Percentiles rank a stretch among this genome's conserved stretches.
Evolutionary conservation across 805 yeast species (phyloP).

Genomic region (Middelhovenomyces tepae): DNA sequence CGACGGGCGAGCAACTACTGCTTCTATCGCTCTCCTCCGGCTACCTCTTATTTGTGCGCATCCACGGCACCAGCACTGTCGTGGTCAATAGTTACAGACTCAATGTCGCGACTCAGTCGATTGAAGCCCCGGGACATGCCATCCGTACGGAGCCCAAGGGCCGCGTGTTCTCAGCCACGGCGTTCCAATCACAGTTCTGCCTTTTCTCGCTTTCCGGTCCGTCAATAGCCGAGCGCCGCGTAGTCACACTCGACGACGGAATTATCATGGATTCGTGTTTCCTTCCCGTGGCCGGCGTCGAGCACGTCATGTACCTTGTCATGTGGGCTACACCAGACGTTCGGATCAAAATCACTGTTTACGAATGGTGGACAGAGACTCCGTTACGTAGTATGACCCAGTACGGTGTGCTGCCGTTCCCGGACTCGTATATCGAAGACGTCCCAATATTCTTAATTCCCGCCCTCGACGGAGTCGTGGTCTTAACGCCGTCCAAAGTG

Average conservation of each 20-base stretch:
- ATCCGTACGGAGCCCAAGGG: slow-evolving; percentile 6
- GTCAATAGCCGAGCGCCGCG: not conserved
- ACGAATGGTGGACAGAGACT: slow-evolving; percentile 13
- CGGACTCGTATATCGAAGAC: slow-evolving; percentile 33
- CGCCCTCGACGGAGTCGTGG: slow-evolving; percentile 28
- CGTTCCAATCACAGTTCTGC: slow-evolving; percentile 1
- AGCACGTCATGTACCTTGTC: too few species aligned
- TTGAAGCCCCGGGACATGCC: slow-evolving; percentile 1
- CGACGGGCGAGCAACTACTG: slow-evolving; percentile 12
- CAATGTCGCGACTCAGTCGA: not conserved
- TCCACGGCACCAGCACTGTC: slow-evolving; percentile 10
- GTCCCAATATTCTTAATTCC: slow-evolving; percentile 39
- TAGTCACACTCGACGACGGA: slow-evolving; percentile 1
- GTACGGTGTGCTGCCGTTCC: slow-evolving; percentile 23
- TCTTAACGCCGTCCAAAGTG: slow-evolving; percentile 33
- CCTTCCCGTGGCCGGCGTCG: too few species aligned
- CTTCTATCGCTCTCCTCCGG: slow-evolving; percentile 7
- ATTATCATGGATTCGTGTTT: slow-evolving; percentile 2
- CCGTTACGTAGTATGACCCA: slow-evolving; percentile 2
- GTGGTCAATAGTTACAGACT: slow-evolving; percentile 5
- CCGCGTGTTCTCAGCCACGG: slow-evolving; percentile 4
- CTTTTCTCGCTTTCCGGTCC: slow-evolving; percentile 2
- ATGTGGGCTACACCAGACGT: not conserved
- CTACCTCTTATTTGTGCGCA: slow-evolving; percentile 8
- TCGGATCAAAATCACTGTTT: slow-evolving; percentile 6